Conservation (phyloP, 2,329 filamentous ascomycete genomes). For the Fonsecaea nubica region DNA sequence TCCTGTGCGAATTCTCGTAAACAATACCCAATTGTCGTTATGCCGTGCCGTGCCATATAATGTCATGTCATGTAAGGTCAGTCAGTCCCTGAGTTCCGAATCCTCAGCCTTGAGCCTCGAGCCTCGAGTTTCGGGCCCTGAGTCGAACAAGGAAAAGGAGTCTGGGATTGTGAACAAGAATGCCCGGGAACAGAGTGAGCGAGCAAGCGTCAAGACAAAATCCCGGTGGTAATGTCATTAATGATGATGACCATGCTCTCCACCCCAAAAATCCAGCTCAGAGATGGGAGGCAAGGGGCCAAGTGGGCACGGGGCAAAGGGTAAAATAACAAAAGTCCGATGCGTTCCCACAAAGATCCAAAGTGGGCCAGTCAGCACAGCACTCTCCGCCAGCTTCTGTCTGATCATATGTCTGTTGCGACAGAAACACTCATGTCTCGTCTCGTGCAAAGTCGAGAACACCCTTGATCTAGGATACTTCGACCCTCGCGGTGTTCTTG, state of each 20-base stretch:
- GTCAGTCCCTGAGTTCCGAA: background rate
- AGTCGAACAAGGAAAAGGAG: no score
- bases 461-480: background rate
- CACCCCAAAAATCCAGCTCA: background rate
- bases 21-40: background rate
- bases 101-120: background rate
- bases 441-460: background rate
- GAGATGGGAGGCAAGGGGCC: background rate
- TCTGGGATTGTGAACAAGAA: no score
- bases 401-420: background rate
- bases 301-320: background rate
- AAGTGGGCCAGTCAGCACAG: background rate
- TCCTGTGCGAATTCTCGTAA: background rate
- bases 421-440: background rate
- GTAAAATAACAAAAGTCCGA: background rate
- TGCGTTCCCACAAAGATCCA: background rate
- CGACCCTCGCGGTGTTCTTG: conserved; percentile 10
- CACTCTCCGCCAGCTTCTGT: background rate
- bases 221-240: no score
- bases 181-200: no score
- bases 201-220: no score
- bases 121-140: background rate
- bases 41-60: background rate
- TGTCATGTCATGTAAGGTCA: no score
- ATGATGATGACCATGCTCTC: background rate